Conservation (phyloP, 1,139 yeast species). For the Taphrina wiesneri region DNA sequence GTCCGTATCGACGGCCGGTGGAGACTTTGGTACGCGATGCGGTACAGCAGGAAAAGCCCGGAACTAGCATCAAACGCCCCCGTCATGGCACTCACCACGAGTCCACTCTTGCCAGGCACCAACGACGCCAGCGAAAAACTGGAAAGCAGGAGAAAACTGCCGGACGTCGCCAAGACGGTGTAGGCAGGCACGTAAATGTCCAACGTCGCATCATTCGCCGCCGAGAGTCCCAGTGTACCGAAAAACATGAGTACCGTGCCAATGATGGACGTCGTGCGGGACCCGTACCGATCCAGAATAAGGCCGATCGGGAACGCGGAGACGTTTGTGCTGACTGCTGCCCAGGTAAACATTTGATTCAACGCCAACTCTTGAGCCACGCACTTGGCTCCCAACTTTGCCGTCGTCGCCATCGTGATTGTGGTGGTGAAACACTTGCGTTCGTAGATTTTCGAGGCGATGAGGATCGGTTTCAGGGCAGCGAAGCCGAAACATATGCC, state of each 20-base stretch:
- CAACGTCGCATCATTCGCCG: constrained; percentile 45
- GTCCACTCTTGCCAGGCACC: constrained; percentile 70
- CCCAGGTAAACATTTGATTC: constrained; percentile 78
- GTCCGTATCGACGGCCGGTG: constrained; percentile 49
- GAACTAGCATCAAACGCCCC: constrained; percentile 80
- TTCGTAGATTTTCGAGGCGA: constrained; percentile 72
- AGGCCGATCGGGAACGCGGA: constrained; percentile 80
- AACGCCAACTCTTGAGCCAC: constrained; percentile 74
- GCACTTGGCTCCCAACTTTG: constrained; percentile 50
- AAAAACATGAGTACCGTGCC: constrained; percentile 62
- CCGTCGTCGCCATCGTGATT: constrained; percentile 28
- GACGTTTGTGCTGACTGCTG: constrained; percentile 84
- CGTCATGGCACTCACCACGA: constrained; percentile 67
- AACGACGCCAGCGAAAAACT: constrained; percentile 74
- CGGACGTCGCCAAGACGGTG: constrained; percentile 69
- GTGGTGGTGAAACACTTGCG: constrained; percentile 53
- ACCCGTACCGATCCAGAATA: constrained; percentile 75
- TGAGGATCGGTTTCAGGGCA: constrained; percentile 79
- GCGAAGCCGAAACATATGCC: constrained; percentile 96
- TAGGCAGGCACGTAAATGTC: constrained; percentile 70
- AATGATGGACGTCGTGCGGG: constrained; percentile 71
- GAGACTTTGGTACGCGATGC: constrained; percentile 55
- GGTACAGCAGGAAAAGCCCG: constrained; percentile 67
- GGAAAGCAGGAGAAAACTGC: constrained; percentile 81
- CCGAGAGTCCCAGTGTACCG: constrained; percentile 56